Base-by-base conservation (phyloP, 495 filamentous ascomycete species). In the Letharia lupina region DNA sequence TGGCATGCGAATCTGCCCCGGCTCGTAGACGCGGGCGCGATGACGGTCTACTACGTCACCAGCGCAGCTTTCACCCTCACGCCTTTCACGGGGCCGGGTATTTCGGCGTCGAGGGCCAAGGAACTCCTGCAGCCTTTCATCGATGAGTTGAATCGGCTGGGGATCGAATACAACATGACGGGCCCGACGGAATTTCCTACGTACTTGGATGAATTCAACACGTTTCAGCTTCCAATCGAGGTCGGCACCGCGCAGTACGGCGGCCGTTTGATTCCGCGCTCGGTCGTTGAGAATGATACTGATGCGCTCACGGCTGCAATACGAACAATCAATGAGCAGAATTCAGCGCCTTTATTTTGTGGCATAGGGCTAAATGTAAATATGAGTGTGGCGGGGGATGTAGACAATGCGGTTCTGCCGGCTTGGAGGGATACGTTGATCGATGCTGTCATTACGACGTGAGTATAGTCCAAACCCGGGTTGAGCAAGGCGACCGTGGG, bases 391-490 rank as follows among this genome's bases (percentile, higher is more conserved):
- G 50, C 50, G 33, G 23, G 33, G 44, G n/a, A 64, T 64, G 62
- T 58, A 2, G 47, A 45, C 13, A 68, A 68, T 68, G 73, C 83
- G 1, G 82, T 87, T 3, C 73, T 83, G 8, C 84, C 84, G 8
- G 81, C 81, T 7, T 87, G 84, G 84, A 78, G 86, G n/a, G 75
- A 83, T 4, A 70, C 84, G 0, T 69, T 84, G 45, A 77, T 83
- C 50, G 71, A 75, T 44, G 76, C 73, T 8, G 72, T 75, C 35
- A 58, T 83, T 45, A 74, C 73, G 3, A 63, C 48, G 62, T 63
- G 40, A 64, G 50, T 54, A 28, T 28, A 1, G 23, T 28, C 23
- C 23, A 28, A 28, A 28, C 23, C 23, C 23, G 23, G 23, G 23
- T 28, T 28, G 23, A 28, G 23, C 23, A 28, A 28, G 23, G 23